A percentile compares a stretch with the other conserved stretches of the same genome.
phyloP scores from a whole-genome alignment of 768 basidiomycete genomes.

The Leccinum obscurum region DNA sequence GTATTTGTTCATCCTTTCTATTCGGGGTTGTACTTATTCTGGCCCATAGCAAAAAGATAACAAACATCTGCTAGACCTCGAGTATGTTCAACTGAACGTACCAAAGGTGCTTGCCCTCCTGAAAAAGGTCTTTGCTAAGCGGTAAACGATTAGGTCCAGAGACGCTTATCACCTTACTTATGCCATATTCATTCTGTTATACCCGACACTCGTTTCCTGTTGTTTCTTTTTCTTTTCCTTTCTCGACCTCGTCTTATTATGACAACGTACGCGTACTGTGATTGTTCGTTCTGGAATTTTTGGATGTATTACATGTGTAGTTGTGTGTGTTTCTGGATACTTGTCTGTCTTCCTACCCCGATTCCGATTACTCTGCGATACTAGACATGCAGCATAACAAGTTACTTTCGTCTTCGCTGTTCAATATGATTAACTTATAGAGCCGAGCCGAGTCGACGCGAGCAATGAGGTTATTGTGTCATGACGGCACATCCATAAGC shows the following conservation, averaged over 20 bases:
- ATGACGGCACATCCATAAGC: not conserved
- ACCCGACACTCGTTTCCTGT: conserved; percentile 28
- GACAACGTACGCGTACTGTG: conserved; percentile 20
- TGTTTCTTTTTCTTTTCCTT: conserved; percentile 2
- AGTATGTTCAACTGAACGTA: conserved; percentile 97
- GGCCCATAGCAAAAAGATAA: conserved; percentile 92
- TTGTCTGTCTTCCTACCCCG: conserved; percentile 33
- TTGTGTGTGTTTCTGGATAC: conserved; percentile 39
- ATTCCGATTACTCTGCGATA: conserved; percentile 12
- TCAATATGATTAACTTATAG: conserved; percentile 2
- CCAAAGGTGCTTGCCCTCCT: conserved; percentile 89
- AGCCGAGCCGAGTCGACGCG: too few relatives aligned
- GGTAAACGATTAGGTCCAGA: conserved; percentile 42
- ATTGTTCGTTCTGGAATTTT: conserved; percentile 31
- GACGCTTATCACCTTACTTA: conserved; percentile 29
- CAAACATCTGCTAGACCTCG: conserved; percentile 92
- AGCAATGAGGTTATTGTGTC: not conserved
- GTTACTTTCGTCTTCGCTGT: not conserved
- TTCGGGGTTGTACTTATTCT: conserved; percentile 17
- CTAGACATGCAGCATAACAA: conserved; percentile 1
- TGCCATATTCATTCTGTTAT: conserved; percentile 36
- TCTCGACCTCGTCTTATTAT: conserved; percentile 15
- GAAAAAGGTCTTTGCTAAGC: conserved; percentile 92
- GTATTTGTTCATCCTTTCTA: conserved; percentile 40
- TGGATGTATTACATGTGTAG: conserved; percentile 39